phyloP scores from a whole-genome alignment of 148 eudicot genomes.

The Cornus florida region DNA sequence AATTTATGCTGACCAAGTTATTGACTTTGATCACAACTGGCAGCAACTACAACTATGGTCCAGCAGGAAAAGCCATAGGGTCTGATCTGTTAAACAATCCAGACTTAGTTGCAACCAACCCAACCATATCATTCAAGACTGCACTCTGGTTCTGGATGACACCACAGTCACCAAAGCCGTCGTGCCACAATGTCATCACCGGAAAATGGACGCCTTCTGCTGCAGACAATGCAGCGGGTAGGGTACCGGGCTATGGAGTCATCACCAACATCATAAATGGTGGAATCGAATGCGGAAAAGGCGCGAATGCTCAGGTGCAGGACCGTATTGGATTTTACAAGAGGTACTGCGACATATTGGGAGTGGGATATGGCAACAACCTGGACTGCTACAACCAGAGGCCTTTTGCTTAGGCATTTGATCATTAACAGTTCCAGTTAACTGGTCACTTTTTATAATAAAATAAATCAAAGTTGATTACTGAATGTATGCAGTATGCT shows the following conservation, averaged over 20 bases:
- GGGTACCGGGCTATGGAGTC: constrained; percentile 22
- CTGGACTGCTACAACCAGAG: too few relatives aligned
- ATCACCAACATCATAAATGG: constrained; percentile 28
- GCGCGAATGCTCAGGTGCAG: constrained; percentile 5
- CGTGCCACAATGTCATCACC: constrained; percentile 25
- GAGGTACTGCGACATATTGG: constrained; percentile 18
- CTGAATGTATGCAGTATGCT: too few relatives aligned
- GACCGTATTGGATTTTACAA: constrained; percentile 31
- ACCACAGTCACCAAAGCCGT: constrained; percentile 26
- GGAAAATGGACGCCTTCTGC: constrained; percentile 20
- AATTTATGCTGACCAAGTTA: too few relatives aligned
- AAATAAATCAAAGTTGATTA: too few relatives aligned
- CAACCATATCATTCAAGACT: not conserved
- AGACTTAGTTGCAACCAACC: not conserved
- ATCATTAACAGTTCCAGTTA: too few relatives aligned
- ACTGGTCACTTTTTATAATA: too few relatives aligned
- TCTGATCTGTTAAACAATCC: not conserved
- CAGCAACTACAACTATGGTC: constrained; percentile 35
- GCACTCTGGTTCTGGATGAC: constrained; percentile 34
- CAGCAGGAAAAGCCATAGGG: not conserved
- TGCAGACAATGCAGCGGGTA: not conserved
- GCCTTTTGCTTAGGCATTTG: too few relatives aligned
- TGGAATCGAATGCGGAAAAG: constrained; percentile 24
- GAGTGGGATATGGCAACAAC: constrained; percentile 12
- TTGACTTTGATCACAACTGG: not conserved